Conservation (phyloP, 2,329 filamentous ascomycete genomes). For the Colletotrichum sp. region DNA sequence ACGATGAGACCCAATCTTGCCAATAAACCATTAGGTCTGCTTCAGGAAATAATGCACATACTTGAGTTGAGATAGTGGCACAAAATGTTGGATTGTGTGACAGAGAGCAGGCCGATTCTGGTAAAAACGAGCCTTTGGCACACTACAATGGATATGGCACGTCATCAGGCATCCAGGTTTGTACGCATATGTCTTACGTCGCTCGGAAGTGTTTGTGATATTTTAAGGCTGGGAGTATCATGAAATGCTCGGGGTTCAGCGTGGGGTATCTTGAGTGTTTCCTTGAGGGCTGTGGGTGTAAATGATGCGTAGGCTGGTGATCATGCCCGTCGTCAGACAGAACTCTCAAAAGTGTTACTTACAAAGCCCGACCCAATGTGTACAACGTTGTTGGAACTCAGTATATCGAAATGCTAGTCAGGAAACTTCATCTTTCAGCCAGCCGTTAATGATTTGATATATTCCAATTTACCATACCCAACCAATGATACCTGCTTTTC, state of each 20-base stretch:
- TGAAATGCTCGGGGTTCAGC: not conserved
- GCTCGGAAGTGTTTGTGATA: not conserved
- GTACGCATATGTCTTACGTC: not conserved
- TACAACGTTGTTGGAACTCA: not conserved
- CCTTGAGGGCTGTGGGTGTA: not conserved
- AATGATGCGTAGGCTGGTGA: not conserved
- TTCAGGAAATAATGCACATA: not conserved
- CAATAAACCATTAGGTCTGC: not conserved
- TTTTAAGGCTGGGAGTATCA: not conserved
- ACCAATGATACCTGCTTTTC: rapidly evolving
- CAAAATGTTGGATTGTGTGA: not conserved
- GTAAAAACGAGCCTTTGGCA: not conserved
- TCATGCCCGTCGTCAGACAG: not conserved
- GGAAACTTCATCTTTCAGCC: not conserved
- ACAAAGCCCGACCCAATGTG: not conserved
- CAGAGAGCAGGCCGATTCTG: not conserved
- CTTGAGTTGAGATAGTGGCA: not conserved
- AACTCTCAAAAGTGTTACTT: not conserved
- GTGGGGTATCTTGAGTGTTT: not conserved
- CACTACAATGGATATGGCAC: not conserved
- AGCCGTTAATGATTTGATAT: not conserved
- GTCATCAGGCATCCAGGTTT: not conserved
- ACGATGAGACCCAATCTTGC: not conserved
- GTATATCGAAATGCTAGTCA: rapidly evolving
- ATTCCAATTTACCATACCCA: not conserved